Conservation (phyloP, 2,329 filamentous ascomycete species). For the Fonsecaea pedrosoi region DNA sequence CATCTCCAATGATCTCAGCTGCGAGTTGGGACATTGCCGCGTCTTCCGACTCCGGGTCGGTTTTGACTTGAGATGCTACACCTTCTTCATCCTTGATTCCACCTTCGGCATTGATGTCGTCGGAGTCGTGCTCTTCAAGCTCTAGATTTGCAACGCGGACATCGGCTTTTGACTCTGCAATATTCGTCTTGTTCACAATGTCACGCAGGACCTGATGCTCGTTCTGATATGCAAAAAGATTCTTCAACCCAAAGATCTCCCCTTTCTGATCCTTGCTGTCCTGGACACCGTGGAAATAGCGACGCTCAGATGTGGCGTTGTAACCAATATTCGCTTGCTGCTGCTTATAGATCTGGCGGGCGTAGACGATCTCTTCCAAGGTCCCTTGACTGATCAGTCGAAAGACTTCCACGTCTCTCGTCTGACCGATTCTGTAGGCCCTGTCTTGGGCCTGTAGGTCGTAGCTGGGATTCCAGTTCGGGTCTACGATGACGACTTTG, state of each 20-base stretch:
- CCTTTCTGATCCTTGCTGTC: slow-evolving; percentile 81
- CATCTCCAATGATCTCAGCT: slow-evolving; percentile 61
- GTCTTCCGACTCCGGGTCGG: slow-evolving; percentile 60
- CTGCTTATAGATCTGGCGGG: slow-evolving; percentile 97
- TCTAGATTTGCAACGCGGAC: slow-evolving; percentile 81
- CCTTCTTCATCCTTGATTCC: slow-evolving; percentile 32
- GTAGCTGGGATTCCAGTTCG: slow-evolving; percentile 95
- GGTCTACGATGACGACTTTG: slow-evolving; percentile 96
- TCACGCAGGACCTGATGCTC: slow-evolving; percentile 80
- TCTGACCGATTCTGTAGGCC: slow-evolving; percentile 93
- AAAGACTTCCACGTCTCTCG: slow-evolving; percentile 92
- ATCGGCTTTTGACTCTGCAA: slow-evolving; percentile 88
- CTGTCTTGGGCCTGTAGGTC: slow-evolving; percentile 96
- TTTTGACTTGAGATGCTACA: slow-evolving; percentile 34
- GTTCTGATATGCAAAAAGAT: slow-evolving; percentile 82
- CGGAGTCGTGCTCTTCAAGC: slow-evolving; percentile 66
- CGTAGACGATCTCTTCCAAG: slow-evolving; percentile 96
- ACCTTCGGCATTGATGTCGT: slow-evolving; percentile 50
- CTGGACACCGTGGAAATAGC: slow-evolving; percentile 95
- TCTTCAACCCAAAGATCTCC: slow-evolving; percentile 89
- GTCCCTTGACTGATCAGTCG: slow-evolving; percentile 88
- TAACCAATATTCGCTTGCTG: slow-evolving; percentile 98
- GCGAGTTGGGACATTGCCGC: slow-evolving; percentile 77
- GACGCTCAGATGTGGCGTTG: slow-evolving; percentile 85
- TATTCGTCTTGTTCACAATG: slow-evolving; percentile 97